phyloP scores from a whole-genome alignment of 306 rosid species.

The Quercus dentata region DNA sequence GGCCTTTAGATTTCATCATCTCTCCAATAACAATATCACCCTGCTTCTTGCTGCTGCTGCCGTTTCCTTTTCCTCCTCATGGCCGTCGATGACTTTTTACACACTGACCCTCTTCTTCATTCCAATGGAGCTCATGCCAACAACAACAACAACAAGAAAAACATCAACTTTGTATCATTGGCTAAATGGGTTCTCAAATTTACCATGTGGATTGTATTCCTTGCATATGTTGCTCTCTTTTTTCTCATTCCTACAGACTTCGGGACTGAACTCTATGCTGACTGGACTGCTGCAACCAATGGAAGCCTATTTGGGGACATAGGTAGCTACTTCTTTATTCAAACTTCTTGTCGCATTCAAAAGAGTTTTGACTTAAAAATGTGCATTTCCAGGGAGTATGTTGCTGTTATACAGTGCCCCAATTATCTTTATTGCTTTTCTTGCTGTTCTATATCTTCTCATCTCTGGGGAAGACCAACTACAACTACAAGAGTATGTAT shows the following conservation, averaged over 20 bases:
- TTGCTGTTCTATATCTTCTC: constrained; percentile 51
- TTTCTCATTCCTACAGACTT: constrained; percentile 49
- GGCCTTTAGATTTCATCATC: background rate
- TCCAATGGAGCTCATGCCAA: background rate
- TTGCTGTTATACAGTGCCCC: constrained; percentile 59
- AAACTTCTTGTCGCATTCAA: background rate
- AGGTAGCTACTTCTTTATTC: constrained; percentile 27
- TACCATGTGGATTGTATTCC: constrained; percentile 47
- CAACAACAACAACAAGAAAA: background rate
- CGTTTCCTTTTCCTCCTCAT: background rate
- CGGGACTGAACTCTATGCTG: background rate
- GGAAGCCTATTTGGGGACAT: constrained; percentile 51
- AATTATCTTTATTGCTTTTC: constrained; percentile 53
- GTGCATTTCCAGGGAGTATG: constrained; percentile 53
- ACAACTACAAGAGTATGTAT: constrained; percentile 37
- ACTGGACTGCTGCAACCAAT: constrained; percentile 24
- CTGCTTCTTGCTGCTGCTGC: too few relatives aligned
- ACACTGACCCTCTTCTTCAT: background rate
- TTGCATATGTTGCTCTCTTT: constrained; percentile 47
- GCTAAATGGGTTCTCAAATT: constrained; percentile 50
- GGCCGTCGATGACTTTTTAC: background rate
- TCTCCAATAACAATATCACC: too few relatives aligned
- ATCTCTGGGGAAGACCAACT: constrained; percentile 52
- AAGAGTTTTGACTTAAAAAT: constrained; percentile 14
- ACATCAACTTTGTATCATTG: constrained; percentile 21